A percentile compares a stretch with the other conserved stretches of the same genome.
Conservation (phyloP, 2,329 filamentous ascomycete genomes). For the Bipolaris victoriae region DNA sequence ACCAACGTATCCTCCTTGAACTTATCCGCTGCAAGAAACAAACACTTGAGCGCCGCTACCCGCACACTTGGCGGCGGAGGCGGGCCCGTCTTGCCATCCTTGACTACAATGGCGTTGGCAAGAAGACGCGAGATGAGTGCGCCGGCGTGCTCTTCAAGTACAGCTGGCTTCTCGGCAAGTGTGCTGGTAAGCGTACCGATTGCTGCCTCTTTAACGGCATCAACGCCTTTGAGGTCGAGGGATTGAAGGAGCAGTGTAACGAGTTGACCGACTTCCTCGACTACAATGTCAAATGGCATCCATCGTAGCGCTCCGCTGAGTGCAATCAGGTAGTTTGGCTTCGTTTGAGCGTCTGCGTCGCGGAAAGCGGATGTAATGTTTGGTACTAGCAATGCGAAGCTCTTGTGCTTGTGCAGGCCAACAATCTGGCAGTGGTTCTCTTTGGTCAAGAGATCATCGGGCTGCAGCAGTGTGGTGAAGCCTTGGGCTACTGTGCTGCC, state of each 20-base stretch:
- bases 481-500: constrained; percentile 61
- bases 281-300: constrained; percentile 65
- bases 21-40: constrained; percentile 56
- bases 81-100: constrained; percentile 15
- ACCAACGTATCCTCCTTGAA: constrained; percentile 60
- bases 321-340: constrained; percentile 68
- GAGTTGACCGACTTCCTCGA: constrained; percentile 63
- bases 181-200: constrained; percentile 65
- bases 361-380: constrained; percentile 61
- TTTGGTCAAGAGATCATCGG: constrained; percentile 66
- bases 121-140: constrained; percentile 64
- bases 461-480: constrained; percentile 64
- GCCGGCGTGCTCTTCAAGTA: constrained; percentile 62
- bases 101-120: constrained; percentile 46
- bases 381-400: constrained; percentile 66
- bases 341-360: constrained; percentile 52
- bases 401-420: constrained; percentile 67
- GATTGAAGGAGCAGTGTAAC: constrained; percentile 67
- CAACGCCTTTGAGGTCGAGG: constrained; percentile 61
- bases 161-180: constrained; percentile 62
- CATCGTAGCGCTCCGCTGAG: constrained; percentile 66
- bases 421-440: constrained; percentile 67
- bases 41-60: constrained; percentile 55
- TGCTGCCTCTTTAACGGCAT: constrained; percentile 64
- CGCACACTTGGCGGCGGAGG: constrained; percentile 51